Conservation (phyloP, 306 rosid species). For the Quercus variabilis region DNA sequence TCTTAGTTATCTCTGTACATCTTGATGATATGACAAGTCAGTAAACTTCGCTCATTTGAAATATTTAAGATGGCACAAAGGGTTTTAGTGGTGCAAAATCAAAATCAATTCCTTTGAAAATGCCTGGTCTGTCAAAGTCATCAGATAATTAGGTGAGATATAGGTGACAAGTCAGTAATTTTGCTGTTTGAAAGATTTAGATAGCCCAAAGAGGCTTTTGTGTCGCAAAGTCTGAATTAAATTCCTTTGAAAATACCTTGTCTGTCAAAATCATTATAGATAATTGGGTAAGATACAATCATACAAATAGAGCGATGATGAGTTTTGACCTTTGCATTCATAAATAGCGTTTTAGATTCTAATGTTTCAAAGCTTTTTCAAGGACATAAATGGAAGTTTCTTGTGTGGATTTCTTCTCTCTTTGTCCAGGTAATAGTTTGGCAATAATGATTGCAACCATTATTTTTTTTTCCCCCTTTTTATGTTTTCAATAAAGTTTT, state of each 20-base stretch:
- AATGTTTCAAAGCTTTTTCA: neutral
- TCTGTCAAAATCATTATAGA: neutral
- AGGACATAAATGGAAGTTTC: neutral
- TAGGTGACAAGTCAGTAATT: neutral
- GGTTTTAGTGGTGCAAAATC: neutral
- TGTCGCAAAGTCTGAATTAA: neutral
- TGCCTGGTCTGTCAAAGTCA: neutral
- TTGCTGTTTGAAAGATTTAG: neutral
- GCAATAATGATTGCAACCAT: no score
- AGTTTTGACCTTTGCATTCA: neutral
- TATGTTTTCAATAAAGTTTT: no score
- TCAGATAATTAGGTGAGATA: no score
- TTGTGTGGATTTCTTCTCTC: no score
- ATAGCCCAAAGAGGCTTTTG: neutral
- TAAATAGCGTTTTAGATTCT: neutral
- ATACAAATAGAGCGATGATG: neutral
- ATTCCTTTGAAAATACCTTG: neutral
- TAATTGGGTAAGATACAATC: neutral
- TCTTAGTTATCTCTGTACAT: neutral
- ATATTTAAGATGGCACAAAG: neutral
- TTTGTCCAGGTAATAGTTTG: no score
- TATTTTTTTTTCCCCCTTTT: no score
- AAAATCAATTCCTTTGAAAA: neutral
- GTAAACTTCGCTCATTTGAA: neutral
- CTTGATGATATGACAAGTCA: conserved; percentile 1